A percentile compares a stretch with the other conserved stretches of the same genome.
Conservation (phyloP, 257 asterid genomes). For the Prunella vulgaris region DNA sequence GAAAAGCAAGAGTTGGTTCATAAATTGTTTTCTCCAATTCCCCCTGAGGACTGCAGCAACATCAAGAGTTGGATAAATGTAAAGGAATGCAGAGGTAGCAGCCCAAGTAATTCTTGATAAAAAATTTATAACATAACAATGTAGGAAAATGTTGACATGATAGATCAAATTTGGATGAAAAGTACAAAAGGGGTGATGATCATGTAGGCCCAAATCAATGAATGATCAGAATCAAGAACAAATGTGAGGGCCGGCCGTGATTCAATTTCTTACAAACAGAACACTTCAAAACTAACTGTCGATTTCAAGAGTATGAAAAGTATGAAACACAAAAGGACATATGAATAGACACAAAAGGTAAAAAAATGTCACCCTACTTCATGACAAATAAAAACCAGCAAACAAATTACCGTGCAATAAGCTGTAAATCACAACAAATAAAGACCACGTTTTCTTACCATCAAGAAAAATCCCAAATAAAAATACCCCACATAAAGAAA, state of each 20-base stretch:
- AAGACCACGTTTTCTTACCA: not conserved
- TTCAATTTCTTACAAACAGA: slow-evolving; percentile 9
- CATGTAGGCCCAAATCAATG: not conserved
- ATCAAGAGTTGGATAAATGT: not conserved
- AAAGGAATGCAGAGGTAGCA: no score
- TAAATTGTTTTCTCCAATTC: slow-evolving; percentile 20
- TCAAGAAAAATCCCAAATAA: not conserved
- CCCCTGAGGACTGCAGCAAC: slow-evolving; percentile 25
- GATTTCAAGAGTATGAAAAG: slow-evolving; percentile 15
- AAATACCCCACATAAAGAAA: no score
- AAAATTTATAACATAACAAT: not conserved
- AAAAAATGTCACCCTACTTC: not conserved
- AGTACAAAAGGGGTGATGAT: not conserved
- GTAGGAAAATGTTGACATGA: not conserved
- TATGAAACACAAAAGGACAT: not conserved
- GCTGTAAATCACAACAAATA: not conserved
- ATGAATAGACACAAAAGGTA: not conserved
- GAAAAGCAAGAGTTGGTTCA: slow-evolving; percentile 6
- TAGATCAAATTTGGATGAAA: not conserved
- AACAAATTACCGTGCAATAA: not conserved
- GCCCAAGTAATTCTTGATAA: not conserved
- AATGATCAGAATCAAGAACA: not conserved
- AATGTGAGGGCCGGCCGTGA: not conserved
- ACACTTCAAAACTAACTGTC: slow-evolving; percentile 10
- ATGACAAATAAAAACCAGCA: not conserved